Percentiles rank a stretch among this genome's conserved stretches.
Conservation (phyloP, 768 basidiomycete genomes). For the Psilocybe cubensis region DNA sequence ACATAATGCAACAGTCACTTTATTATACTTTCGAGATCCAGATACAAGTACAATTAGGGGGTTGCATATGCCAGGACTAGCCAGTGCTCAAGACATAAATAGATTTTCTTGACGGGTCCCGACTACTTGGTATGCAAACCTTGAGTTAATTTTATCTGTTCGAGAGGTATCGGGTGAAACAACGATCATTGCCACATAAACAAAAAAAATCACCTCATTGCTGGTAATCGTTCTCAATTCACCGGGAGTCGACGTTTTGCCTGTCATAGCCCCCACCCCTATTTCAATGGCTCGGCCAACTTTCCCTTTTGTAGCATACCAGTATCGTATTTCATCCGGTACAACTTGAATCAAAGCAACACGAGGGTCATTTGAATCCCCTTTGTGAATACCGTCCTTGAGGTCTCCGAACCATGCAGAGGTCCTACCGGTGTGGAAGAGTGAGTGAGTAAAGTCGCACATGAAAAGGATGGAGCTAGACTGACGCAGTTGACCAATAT, state of each 20-base stretch:
- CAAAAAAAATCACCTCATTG: slow-evolving; percentile 58
- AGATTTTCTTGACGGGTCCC: background rate
- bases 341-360: slow-evolving; percentile 79
- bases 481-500: slow-evolving; percentile 62
- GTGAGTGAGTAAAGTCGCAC: background rate
- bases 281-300: slow-evolving; percentile 64
- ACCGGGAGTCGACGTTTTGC: slow-evolving; percentile 69
- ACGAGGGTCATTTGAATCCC: slow-evolving; percentile 79
- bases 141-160: slow-evolving; percentile 50
- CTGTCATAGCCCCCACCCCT: slow-evolving; percentile 60
- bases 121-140: slow-evolving; percentile 36
- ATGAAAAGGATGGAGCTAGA: background rate
- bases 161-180: background rate
- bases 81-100: background rate
- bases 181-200: background rate
- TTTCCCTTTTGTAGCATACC: slow-evolving; percentile 64
- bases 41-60: background rate
- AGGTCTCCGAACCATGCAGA: slow-evolving; percentile 87
- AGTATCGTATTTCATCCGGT: slow-evolving; percentile 84
- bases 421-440: slow-evolving; percentile 49
- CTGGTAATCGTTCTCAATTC: slow-evolving; percentile 76
- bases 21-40: background rate
- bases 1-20: background rate
- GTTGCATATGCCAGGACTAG: background rate
- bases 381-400: slow-evolving; percentile 83